Conservation (phyloP, 2,329 filamentous ascomycete genomes). For the Cladosporium oxysporum region DNA sequence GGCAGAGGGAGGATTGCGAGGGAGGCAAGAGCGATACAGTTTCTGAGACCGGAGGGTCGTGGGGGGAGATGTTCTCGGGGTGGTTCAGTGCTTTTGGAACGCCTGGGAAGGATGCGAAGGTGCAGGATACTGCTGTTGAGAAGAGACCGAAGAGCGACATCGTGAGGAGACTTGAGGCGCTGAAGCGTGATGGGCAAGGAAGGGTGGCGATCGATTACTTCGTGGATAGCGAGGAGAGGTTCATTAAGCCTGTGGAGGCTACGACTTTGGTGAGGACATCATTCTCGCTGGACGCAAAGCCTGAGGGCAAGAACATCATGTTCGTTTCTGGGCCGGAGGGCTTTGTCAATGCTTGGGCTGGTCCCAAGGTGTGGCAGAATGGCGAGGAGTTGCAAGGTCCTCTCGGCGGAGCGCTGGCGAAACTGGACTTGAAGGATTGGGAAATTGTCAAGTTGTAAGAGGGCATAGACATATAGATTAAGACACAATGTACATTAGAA, state of each 20-base stretch:
- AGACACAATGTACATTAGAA: background rate
- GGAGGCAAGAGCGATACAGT: conserved; percentile 58
- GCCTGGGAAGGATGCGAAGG: background rate
- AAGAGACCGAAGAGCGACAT: conserved; percentile 48
- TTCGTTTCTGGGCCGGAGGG: conserved; percentile 89
- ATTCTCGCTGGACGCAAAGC: conserved; percentile 22
- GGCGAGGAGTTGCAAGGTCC: conserved; percentile 75
- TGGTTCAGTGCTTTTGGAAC: conserved; percentile 19
- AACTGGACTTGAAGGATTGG: conserved; percentile 60
- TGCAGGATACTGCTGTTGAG: conserved; percentile 7
- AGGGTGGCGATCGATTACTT: conserved; percentile 70
- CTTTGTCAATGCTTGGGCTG: conserved; percentile 79
- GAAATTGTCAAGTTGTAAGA: conserved; percentile 59
- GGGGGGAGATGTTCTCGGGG: conserved; percentile 12
- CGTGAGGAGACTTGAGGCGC: conserved; percentile 61
- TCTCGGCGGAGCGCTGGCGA: conserved; percentile 67
- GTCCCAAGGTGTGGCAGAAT: conserved; percentile 72
- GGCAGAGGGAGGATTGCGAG: conserved; percentile 64
- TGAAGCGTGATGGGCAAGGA: conserved; percentile 49
- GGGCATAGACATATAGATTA: background rate
- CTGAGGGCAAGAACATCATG: conserved; percentile 63
- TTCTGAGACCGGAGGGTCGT: conserved; percentile 19
- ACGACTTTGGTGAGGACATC: conserved; percentile 24
- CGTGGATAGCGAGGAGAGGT: conserved; percentile 75
- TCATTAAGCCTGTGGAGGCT: conserved; percentile 54